Conservation (phyloP, 352 stramenopile genomes). For the Phytophthora hybrid region DNA sequence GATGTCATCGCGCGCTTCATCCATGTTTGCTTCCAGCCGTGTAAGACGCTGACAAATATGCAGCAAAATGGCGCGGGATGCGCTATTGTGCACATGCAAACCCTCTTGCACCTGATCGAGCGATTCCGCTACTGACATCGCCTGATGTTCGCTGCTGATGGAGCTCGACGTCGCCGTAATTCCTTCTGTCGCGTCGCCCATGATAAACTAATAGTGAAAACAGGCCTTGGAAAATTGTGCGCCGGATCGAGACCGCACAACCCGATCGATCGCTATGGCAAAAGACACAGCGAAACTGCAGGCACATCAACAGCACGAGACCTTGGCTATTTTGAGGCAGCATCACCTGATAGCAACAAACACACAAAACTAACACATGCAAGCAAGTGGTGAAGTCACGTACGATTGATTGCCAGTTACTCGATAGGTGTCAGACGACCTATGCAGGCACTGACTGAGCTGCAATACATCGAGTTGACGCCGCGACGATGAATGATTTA, state of each 20-base stretch:
- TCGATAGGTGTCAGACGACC: not conserved
- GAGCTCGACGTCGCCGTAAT: not conserved
- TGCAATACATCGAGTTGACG: not conserved
- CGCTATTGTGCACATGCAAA: conserved; percentile 56
- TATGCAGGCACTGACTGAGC: not conserved
- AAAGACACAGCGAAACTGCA: conserved; percentile 16
- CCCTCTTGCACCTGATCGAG: conserved; percentile 62
- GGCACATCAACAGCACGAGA: not conserved
- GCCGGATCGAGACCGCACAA: not conserved
- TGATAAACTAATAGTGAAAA: not conserved
- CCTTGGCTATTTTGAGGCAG: not conserved
- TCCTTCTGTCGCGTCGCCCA: conserved; percentile 10
- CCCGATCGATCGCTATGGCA: not conserved
- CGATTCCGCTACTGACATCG: conserved; percentile 30
- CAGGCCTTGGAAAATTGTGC: not conserved
- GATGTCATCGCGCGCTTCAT: conserved; percentile 56
- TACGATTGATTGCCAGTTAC: conserved; percentile 32
- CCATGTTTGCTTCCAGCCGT: conserved; percentile 53
- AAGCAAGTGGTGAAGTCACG: conserved; percentile 3
- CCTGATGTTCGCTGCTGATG: not conserved
- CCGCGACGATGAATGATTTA: conserved; percentile 36
- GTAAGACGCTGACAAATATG: conserved; percentile 70
- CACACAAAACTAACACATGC: not conserved
- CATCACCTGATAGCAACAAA: not conserved
- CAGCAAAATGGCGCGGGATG: conserved; percentile 68